Base-by-base conservation (phyloP, 345 rosid genomes). In the Crucihimalaya himalaica region DNA sequence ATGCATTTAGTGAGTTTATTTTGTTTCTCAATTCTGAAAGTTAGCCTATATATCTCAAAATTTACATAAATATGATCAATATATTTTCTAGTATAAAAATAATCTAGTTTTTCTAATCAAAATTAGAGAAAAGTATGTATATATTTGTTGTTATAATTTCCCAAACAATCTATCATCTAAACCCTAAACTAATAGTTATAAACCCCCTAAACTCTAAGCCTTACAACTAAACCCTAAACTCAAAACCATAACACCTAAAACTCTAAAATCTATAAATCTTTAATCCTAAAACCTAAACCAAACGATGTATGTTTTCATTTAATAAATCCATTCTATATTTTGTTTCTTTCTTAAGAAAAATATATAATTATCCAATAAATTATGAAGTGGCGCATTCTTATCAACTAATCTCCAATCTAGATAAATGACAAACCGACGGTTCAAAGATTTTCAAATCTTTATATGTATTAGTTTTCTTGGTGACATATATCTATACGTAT, bases 401-500 rank as follows among this genome's bases (percentile, higher is more conserved):
- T 57, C 43, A 15, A 57, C 39, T 5, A 29, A 31, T 55, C 23
- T 55, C 14, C 21, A 27, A 14, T 14, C 5, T 27, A 27, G 18
- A 27, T 27, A 27, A 54, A 54, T 27, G 31, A 3, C 66, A 61
- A 28, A 62, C 23, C 23, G 10, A 62, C n/a, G 50, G 19, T 23
- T 63, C 19, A 14, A 13, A 31, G 14, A 34, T 8, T 21, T 35
- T 23, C 57, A 47, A 7, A 15, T 4, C 10, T 19, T 27, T 8
- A 34, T 25, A 28, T 28, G 12, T 29, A 70, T 45, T 15, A 68
- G 15, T 35, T 61, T 47, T 70, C 13, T 34, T 48, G 60, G 50
- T 48, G 28, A 18, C 19, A 63, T 11, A 40, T 39, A 52, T 28
- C 13, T 28, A 62, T 28, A 72, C 37, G 70, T 63, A 70, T 57